Evolutionary conservation across 2,329 filamentous ascomycete genomes (phyloP), one percentile per base, ranked within the genome.

Genomic region (Aureobasidium leucospermi): DNA sequence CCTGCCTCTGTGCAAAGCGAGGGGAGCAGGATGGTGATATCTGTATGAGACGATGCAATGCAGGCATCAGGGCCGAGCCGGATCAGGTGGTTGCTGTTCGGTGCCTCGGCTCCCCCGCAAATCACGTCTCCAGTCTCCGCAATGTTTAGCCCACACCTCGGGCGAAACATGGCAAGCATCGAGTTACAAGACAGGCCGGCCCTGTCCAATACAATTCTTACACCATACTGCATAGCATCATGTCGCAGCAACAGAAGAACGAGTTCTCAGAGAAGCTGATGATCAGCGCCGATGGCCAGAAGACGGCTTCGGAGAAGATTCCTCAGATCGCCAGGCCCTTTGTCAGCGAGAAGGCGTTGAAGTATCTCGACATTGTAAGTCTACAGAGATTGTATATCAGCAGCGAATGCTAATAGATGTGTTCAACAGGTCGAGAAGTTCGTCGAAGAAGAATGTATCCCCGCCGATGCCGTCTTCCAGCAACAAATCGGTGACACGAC

Each of bases 361-460:
- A 88, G 80, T 89, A 88, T 32, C 79, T 96, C 65, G 92, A 96
- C 70, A 72, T 90, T 65, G 83, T 85, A 76, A 57, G 74, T 16
- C 32, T 1, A 16, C 43, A 8, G 23, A 1, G 4, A 13, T 15
- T n/a, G 0, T 8, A 9, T 13, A 7, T 1, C 1, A n/a, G 32
- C 9, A 3, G 4, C 6, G 5, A 8, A 8, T 1, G 15, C 42
- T 58, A 6, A 43, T n/a, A 6, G n/a, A 36, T 29, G 11, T 58
- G 19, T 23, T 13, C 7, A 29, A 6, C 64, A 85, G 82, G 89
- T 99, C 66, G 90, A 93, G 79, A 90, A 91, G 75, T 99, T 99
- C 69, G 94, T 99, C 67, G 89, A 97, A 72, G 92, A 96, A 75
- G 92, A 96, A 80, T 99, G 78, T 66, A 79, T 81, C 60, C 78